These are phyloP conservation scores for Ceratobasidium sp. DNA, from an alignment of 1,284 basidiomycete genomes.

Conservation along the genomic window DNA sequence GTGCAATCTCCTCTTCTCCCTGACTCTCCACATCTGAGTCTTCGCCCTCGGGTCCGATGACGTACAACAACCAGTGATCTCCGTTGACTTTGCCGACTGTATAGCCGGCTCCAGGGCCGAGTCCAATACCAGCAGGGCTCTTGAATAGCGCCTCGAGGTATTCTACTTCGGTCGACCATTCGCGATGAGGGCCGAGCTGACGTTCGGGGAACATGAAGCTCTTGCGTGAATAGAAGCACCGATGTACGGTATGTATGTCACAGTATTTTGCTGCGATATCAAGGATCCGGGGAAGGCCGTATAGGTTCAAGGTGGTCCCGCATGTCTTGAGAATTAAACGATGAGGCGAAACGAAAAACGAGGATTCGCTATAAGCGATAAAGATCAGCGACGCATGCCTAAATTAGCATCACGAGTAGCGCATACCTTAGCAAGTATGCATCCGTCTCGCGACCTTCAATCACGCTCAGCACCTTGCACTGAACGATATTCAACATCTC, in stretches of 20 bases:
- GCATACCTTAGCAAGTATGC: conserved; percentile 95
- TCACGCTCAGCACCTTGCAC: conserved; percentile 94
- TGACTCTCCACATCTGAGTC: conserved; percentile 46
- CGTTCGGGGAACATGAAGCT: conserved; percentile 99
- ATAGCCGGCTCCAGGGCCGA: conserved; percentile 82
- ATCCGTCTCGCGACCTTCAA: conserved; percentile 90
- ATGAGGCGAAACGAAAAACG: conserved; percentile 96
- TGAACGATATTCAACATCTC: conserved; percentile 97
- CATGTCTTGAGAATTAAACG: conserved; percentile 99
- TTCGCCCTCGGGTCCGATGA: conserved; percentile 72
- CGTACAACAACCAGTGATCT: conserved; percentile 98
- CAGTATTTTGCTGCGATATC: conserved; percentile 88
- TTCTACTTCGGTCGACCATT: conserved; percentile 94
- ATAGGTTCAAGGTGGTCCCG: conserved; percentile 96
- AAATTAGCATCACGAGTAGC: conserved; percentile 10
- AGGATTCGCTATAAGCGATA: conserved; percentile 85
- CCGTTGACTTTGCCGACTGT: conserved; percentile 98
- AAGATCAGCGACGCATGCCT: conserved; percentile 30
- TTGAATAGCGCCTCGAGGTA: conserved; percentile 93
- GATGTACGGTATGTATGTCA: conserved; percentile 79
- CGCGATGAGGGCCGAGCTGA: conserved; percentile 92
- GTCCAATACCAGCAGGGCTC: conserved; percentile 51
- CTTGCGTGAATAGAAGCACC: conserved; percentile 98
- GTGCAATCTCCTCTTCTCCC: conserved; percentile 41
- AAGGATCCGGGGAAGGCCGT: conserved; percentile 93